phyloP scores from a whole-genome alignment of 106 monocot genomes.

The Dendrobium catenatum region DNA sequence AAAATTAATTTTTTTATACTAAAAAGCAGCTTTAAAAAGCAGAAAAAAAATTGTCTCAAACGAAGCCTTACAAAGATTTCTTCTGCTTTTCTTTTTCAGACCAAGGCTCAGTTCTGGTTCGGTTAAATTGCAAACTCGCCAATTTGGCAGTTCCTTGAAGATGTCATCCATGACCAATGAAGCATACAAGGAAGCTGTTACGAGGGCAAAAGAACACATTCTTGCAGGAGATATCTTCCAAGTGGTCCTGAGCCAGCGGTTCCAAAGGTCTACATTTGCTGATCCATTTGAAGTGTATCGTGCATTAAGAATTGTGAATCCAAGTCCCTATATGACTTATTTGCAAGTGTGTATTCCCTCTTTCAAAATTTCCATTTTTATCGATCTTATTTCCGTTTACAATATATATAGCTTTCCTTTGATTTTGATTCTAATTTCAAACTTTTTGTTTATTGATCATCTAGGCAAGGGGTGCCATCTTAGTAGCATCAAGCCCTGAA shows the following conservation, averaged over 20 bases:
- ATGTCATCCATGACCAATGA: conserved; percentile 79
- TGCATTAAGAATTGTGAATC: conserved; percentile 85
- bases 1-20: too few relatives aligned
- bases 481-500: conserved; percentile 90
- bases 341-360: conserved; percentile 50
- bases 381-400: neutral
- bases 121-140: conserved; percentile 51
- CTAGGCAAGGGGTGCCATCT: conserved; percentile 92
- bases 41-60: too few relatives aligned
- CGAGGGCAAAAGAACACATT: conserved; percentile 88
- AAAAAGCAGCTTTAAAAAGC: too few relatives aligned
- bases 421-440: neutral
- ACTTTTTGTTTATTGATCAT: neutral
- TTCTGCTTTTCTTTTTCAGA: conserved; percentile 4
- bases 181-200: conserved; percentile 70
- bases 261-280: conserved; percentile 83
- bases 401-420: neutral
- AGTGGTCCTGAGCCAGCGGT: conserved; percentile 90
- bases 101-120: conserved; percentile 58
- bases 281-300: conserved; percentile 97
- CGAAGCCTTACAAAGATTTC: neutral
- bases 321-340: conserved; percentile 95
- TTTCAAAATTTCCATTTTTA: neutral
- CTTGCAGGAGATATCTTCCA: conserved; percentile 97
- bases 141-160: conserved; percentile 51